Evolutionary conservation across 164 flowering plant genomes (phyloP).

Genomic region (Liquidambar formosana): DNA sequence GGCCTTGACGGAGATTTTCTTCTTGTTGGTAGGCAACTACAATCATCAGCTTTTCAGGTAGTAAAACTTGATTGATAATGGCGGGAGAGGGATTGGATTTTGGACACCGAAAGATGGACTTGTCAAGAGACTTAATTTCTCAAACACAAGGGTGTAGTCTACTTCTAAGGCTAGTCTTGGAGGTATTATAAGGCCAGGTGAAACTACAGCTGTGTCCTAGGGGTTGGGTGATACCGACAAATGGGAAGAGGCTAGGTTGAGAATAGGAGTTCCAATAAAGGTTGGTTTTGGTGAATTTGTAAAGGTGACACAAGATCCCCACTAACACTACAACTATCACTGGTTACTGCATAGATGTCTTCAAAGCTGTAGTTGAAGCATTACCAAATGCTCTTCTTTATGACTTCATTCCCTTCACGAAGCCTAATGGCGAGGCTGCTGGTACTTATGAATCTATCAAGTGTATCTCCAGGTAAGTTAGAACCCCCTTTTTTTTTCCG

Average conservation of each 20-base stretch:
- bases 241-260: slow-evolving; percentile 40
- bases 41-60: slow-evolving; percentile 28
- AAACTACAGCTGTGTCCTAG: slow-evolving; percentile 25
- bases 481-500: not conserved
- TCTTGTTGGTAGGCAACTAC: slow-evolving; percentile 39
- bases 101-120: slow-evolving; percentile 39
- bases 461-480: slow-evolving; percentile 35
- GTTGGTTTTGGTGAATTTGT: slow-evolving; percentile 39
- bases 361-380: slow-evolving; percentile 35
- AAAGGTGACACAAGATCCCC: slow-evolving; percentile 17
- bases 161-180: slow-evolving; percentile 19
- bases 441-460: slow-evolving; percentile 38
- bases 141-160: not conserved
- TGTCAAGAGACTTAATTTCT: not conserved
- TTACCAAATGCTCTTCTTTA: slow-evolving; percentile 34
- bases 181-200: slow-evolving; percentile 58
- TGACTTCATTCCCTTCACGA: slow-evolving; percentile 39
- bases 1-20: slow-evolving; percentile 45
- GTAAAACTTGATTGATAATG: slow-evolving; percentile 39
- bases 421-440: slow-evolving; percentile 21
- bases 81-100: slow-evolving; percentile 32
- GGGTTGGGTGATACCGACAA: slow-evolving; percentile 46
- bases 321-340: slow-evolving; percentile 11
- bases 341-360: slow-evolving; percentile 48
- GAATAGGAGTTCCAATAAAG: slow-evolving; percentile 41